These are phyloP conservation scores for Thermothelomyces thermophilus DNA, from an alignment of 2,329 filamentous ascomycete genomes.

Conservation along the genomic window DNA sequence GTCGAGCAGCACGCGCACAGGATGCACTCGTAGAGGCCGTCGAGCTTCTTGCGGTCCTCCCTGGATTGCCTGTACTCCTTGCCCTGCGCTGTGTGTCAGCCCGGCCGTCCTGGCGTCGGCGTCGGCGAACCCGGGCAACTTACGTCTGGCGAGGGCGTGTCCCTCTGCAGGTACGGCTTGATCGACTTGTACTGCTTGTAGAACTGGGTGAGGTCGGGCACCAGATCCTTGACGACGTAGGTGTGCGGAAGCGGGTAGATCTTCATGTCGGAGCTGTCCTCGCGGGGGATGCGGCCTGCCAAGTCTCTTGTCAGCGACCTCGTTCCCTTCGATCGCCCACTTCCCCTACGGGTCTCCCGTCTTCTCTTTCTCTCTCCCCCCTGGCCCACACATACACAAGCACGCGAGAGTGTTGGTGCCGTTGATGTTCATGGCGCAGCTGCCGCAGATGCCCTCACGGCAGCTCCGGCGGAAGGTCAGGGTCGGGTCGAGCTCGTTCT, in stretches of 20 bases:
- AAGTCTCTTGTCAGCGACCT: background rate
- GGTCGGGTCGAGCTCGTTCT: constrained; percentile 97
- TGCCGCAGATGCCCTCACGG: constrained; percentile 96
- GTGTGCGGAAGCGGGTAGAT: constrained; percentile 98
- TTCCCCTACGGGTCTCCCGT: background rate
- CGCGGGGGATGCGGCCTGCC: constrained; percentile 84
- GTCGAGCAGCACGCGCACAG: constrained; percentile 99
- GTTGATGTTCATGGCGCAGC: constrained; percentile 99
- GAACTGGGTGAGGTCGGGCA: constrained; percentile 95
- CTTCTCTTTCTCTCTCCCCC: background rate
- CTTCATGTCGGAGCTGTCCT: constrained; percentile 73
- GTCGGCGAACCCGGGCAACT: constrained; percentile 31
- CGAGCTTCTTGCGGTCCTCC: constrained; percentile 91
- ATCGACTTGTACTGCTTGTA: constrained; percentile 99
- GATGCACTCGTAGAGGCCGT: constrained; percentile 98
- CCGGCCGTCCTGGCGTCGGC: background rate
- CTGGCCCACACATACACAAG: constrained; percentile 58
- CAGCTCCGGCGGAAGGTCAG: constrained; percentile 94
- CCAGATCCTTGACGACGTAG: constrained; percentile 98
- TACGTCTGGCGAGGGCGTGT: constrained; percentile 77
- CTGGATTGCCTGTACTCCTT: constrained; percentile 88
- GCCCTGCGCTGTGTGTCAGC: constrained; percentile 50
- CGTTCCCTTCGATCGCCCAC: background rate
- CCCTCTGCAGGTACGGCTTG: constrained; percentile 94
- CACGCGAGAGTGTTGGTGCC: constrained; percentile 97